A percentile compares a stretch with the other conserved stretches of the same genome.
phyloP scores from a whole-genome alignment of 441 rosid species.

The Syzygium malaccense region DNA sequence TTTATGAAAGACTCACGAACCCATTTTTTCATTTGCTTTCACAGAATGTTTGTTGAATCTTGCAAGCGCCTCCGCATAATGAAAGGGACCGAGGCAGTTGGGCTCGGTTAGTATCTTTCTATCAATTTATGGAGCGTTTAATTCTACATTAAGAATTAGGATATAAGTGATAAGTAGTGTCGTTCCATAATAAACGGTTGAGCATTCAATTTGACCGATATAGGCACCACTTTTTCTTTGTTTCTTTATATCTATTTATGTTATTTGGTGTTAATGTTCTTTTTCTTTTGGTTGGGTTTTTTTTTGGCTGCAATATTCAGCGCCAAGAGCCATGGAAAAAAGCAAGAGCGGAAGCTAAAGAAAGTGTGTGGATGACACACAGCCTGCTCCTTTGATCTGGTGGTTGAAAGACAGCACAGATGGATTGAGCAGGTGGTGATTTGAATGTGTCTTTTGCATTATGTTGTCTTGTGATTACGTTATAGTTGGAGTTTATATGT shows the following conservation, averaged over 20 bases:
- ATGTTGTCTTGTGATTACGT: neutral
- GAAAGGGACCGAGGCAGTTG: conserved; percentile 51
- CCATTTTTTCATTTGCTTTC: neutral
- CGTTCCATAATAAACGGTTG: fast-evolving
- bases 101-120: conserved; percentile 33
- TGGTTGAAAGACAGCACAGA: conserved; percentile 6
- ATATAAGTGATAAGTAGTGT: neutral
- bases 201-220: neutral
- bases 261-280: neutral
- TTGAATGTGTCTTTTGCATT: neutral
- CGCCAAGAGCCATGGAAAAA: conserved; percentile 56
- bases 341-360: conserved; percentile 43
- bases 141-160: neutral
- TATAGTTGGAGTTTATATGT: neutral
- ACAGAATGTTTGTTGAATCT: conserved; percentile 54
- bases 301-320: conserved; percentile 8
- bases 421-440: conserved; percentile 22
- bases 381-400: conserved; percentile 36
- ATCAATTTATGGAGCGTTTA: neutral
- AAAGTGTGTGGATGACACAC: neutral
- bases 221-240: neutral
- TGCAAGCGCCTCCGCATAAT: conserved; percentile 53
- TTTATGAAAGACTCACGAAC: neutral
- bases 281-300: neutral
- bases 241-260: neutral